phyloP scores from a whole-genome alignment of 345 rosid species.

The Mallotus nudiflorus region DNA sequence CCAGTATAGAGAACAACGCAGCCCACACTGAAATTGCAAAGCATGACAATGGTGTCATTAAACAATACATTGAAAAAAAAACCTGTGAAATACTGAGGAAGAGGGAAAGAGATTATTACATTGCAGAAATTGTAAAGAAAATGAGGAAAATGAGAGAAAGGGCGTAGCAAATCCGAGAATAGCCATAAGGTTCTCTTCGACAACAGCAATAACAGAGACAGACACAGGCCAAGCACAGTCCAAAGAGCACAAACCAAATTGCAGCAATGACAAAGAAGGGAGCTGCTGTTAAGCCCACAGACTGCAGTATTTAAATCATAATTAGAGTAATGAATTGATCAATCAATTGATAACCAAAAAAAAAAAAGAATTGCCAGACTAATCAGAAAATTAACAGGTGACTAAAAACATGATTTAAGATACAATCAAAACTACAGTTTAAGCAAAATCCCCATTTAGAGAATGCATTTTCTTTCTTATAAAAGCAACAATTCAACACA shows the following conservation, averaged over 20 bases:
- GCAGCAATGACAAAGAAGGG: constrained; percentile 68
- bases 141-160: constrained; percentile 80
- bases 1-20: constrained; percentile 82
- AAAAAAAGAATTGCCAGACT: not conserved
- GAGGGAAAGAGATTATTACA: constrained; percentile 41
- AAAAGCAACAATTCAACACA: not conserved
- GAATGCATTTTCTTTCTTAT: too few relatives aligned
- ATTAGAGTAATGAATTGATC: not conserved
- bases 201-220: constrained; percentile 83
- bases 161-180: constrained; percentile 76
- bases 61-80: constrained; percentile 1
- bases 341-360: not conserved
- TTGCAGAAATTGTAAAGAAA: constrained; percentile 75
- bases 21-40: constrained; percentile 56
- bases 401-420: not conserved
- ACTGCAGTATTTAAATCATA: constrained; percentile 50
- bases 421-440: not conserved
- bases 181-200: constrained; percentile 64
- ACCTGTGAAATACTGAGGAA: not conserved
- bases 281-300: constrained; percentile 65
- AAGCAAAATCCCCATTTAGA: not conserved
- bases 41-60: not conserved
- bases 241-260: constrained; percentile 76
- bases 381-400: not conserved
- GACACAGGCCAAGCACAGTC: constrained; percentile 46